phyloP scores from a whole-genome alignment of 148 eudicot genomes.

The Rhododendron henanense region DNA sequence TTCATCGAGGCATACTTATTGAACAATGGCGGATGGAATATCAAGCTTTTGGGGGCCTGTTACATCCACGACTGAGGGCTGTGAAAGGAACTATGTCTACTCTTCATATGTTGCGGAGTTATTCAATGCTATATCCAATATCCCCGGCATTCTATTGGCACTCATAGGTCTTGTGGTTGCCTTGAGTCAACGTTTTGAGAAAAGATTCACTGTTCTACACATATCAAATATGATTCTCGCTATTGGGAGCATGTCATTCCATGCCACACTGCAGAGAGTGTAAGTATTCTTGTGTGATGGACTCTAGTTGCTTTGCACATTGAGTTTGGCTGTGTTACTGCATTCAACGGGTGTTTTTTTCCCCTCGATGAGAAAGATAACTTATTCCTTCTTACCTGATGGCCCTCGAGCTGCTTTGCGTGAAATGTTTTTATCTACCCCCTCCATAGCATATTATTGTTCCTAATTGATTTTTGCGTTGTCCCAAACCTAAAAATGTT shows the following conservation, averaged over 20 bases:
- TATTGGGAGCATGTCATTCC: slow-evolving; percentile 76
- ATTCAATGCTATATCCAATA: slow-evolving; percentile 71
- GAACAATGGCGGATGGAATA: slow-evolving; percentile 58
- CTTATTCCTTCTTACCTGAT: neutral
- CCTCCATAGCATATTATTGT: neutral
- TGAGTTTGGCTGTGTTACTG: neutral
- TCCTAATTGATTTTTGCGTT: neutral
- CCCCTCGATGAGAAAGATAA: neutral
- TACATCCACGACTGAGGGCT: slow-evolving; percentile 73
- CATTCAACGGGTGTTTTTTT: neutral
- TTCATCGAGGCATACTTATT: neutral
- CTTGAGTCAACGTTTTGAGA: slow-evolving; percentile 71
- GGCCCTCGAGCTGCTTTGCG: neutral
- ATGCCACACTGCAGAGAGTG: slow-evolving; percentile 73
- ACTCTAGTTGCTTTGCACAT: neutral
- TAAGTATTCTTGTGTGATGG: slow-evolving; percentile 31
- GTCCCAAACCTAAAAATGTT: neutral
- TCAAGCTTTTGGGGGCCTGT: slow-evolving; percentile 93
- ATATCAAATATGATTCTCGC: slow-evolving; percentile 75
- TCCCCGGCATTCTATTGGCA: slow-evolving; percentile 63
- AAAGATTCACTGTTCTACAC: slow-evolving; percentile 79
- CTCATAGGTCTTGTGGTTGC: slow-evolving; percentile 72
- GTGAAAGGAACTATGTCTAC: slow-evolving; percentile 66
- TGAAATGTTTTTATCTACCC: neutral
- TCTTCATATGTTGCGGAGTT: slow-evolving; percentile 82